Evolutionary conservation across 2,329 filamentous ascomycete species (phyloP), one percentile per base, ranked within the genome.

Genomic region (Shiraia sp.): DNA sequence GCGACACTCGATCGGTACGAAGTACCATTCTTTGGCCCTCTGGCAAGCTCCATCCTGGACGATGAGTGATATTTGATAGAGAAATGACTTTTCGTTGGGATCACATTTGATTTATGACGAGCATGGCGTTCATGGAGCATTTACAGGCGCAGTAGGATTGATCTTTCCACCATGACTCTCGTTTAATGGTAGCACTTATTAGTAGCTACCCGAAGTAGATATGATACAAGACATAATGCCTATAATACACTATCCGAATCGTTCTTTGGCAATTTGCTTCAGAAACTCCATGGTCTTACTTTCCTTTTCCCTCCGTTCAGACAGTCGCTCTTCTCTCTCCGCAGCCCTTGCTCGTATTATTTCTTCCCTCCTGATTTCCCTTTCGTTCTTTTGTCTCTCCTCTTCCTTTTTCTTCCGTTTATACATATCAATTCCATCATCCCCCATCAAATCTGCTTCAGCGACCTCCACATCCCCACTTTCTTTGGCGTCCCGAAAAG

Each of bases 21-120:
- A 69, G 79, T 96, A 2, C 92, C 92, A 0, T 83, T 95, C 61
- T 86, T 97, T 61, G 93, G 93, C 4, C 78, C 78, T 29, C 74
- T 96, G 56, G 93, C 93, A 30, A 95, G 86, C 70, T 87, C 87
- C 17, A 92, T 96, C 63, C 79, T 97, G 42, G 92, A 96, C 61
- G 88, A 96, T 64, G 93, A 96, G 68, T 86, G 55, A 32, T 17
- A 10, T 12, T 12, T 8, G n/a, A 26, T 29, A 12, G 10, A 17
- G 34, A 23, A 19, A 15, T 17, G 9, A 19, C 16, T 30, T 6
- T 19, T 15, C 10, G 26, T 6, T 31, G 26, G 16, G 1, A 13
- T 2, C 25, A 10, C 10, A 17, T 25, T 10, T 37, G 13, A 23
- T 30, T 14, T 4, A 10, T 23, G 10, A 13, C 14, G 13, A 37